A percentile compares a stretch with the other conserved stretches of the same genome.
Evolutionary conservation across 345 rosid genomes (phyloP).

Genomic region (Leavenworthia alabamica): DNA sequence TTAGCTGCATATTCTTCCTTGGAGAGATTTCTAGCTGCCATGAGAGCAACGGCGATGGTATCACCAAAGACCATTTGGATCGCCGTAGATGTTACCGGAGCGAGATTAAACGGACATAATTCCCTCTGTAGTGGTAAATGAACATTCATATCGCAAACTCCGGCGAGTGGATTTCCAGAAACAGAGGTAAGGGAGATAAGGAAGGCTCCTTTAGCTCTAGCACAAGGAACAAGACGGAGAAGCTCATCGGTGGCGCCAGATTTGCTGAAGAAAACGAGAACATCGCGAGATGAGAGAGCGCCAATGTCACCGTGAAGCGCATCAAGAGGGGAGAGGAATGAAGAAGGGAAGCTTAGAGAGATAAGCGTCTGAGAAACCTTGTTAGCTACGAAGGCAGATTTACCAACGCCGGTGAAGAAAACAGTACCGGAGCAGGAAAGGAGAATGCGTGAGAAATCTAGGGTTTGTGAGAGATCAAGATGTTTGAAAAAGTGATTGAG

Average conservation of each 20-base stretch:
- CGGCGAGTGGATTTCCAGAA: slow-evolving; percentile 56
- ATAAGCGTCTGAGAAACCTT: slow-evolving; percentile 88
- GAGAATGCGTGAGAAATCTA: slow-evolving; percentile 64
- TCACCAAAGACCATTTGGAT: slow-evolving; percentile 99
- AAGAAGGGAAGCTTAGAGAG: slow-evolving; percentile 68
- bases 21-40: slow-evolving; percentile 77
- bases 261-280: slow-evolving; percentile 78
- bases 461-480: slow-evolving; percentile 67
- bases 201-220: slow-evolving; percentile 59
- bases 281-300: slow-evolving; percentile 43
- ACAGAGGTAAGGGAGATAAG: slow-evolving; percentile 80
- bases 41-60: slow-evolving; percentile 89
- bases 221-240: slow-evolving; percentile 85
- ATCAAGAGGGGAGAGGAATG: slow-evolving; percentile 77
- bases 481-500: slow-evolving; percentile 85
- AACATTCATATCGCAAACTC: slow-evolving; percentile 70
- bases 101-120: slow-evolving; percentile 86
- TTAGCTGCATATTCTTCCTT: slow-evolving; percentile 85
- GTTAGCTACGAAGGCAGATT: slow-evolving; percentile 89
- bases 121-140: slow-evolving; percentile 84
- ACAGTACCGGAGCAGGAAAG: slow-evolving; percentile 55
- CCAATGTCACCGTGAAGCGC: slow-evolving; percentile 97
- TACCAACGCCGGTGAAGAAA: slow-evolving; percentile 92
- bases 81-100: slow-evolving; percentile 94
- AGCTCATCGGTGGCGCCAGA: slow-evolving; percentile 90